Base-by-base conservation (phyloP, 345 rosid species). In the Citrus unshiu region DNA sequence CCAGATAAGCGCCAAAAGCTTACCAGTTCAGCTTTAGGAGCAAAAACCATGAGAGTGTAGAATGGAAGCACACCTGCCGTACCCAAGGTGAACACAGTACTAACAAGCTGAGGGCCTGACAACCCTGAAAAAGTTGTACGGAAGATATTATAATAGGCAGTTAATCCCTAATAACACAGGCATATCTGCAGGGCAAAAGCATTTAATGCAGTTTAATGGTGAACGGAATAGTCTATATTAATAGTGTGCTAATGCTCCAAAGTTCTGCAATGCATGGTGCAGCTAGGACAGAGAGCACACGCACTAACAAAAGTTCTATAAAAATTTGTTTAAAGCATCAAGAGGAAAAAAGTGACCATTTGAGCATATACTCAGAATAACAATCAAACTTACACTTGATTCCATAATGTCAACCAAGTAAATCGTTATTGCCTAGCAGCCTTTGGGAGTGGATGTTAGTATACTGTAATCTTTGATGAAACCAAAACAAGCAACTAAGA, bases 11-110 rank as follows among this genome's bases (percentile, higher is more conserved):
- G 1, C 19, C 68, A 27, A 59, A 57, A 75, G 74, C 87, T 80
- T 81, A 93, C 98, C 83, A 93, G 64, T 80, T 91, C 83, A 43
- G 99, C 91, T 78, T 91, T 91, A 10, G 99, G 99, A 73, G 99
- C 99, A 13, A 90, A 83, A 49, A 95, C 92, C 99, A 95, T 95
- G 59, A 95, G 91, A 7, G 95, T 84, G 83, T 95, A 95, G 86
- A 92, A 95, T 5, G 98, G 98, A 34, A 95, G 95, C 83, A 95
- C 99, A 5, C 91, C 89, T 9, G 82, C 89, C 3, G 98, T 95
- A 77, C 97, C 99, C 76, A 88, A 74, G 0, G 94, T 88, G 82
- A 95, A 95, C 21, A 82, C 87, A 74, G 69, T 88, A 77, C 90
- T 89, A 60, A 95, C 97, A 10, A 91, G 80, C 77, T 93, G 97